Conservation (phyloP, 139 green algal species). For the Coccomyxa sp. region DNA sequence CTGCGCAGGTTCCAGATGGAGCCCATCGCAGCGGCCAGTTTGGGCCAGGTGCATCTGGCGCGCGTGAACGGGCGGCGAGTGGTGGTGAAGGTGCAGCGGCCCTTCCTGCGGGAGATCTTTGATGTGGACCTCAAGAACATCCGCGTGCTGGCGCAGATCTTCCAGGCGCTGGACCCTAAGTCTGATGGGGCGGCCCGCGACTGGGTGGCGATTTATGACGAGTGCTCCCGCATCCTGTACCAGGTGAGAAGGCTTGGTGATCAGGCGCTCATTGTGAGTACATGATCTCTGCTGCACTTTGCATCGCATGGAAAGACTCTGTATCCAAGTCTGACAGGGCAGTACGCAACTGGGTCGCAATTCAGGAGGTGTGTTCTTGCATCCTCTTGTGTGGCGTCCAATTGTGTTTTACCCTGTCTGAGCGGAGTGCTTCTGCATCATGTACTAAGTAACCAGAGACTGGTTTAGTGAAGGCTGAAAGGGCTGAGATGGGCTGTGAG, state of each 20-base stretch:
- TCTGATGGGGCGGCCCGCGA: conserved; percentile 94
- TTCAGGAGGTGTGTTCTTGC: no score
- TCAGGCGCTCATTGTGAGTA: neutral
- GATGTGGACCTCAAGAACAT: conserved; percentile 98
- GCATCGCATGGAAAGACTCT: no score
- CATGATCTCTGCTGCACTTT: neutral
- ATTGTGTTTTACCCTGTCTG: no score
- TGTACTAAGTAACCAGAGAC: no score
- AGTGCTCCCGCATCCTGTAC: conserved; percentile 95
- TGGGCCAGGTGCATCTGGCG: conserved; percentile 93
- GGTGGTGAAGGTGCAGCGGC: conserved; percentile 98
- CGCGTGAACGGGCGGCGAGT: conserved; percentile 74
- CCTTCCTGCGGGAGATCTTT: conserved; percentile 93
- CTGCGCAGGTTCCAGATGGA: conserved; percentile 61
- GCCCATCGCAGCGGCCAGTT: conserved; percentile 90
- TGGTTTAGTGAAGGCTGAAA: no score
- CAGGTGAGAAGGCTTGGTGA: conserved; percentile 58
- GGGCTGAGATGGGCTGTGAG: no score
- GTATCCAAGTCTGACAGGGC: no score
- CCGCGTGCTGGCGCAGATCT: conserved; percentile 77
- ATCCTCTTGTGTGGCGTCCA: no score
- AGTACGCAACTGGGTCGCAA: no score
- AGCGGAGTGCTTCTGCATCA: no score
- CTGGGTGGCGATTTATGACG: conserved; percentile 99
- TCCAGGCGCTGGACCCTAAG: conserved; percentile 85